Base-by-base conservation (phyloP, 345 rosid genomes). In the Citrus mangshanensis region DNA sequence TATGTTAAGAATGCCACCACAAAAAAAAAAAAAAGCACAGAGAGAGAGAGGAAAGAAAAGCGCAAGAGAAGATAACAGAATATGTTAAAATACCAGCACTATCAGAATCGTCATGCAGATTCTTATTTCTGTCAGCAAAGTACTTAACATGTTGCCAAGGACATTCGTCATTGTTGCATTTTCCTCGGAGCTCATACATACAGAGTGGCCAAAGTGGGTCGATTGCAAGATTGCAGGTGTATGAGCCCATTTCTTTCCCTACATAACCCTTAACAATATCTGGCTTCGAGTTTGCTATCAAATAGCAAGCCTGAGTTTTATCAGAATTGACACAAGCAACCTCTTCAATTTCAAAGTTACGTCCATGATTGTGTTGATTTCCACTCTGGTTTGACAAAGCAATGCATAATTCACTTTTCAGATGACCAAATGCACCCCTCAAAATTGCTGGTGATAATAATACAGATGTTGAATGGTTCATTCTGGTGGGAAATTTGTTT, bases 111-210 rank as follows among this genome's bases (percentile, higher is more conserved):
- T 74, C 77, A 72, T 78, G 84, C 75, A 28, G 83, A 82, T 51
- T 64, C 9, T 54, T 78, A 46, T 83, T 87, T 76, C 77, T 84
- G 64, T 72, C 79, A 74, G 90, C 82, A 71, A 84, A 82, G 77
- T 88, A 90, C 81, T 88, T 89, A 64, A 90, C 80, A 84, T 96
- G 99, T 87, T 96, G 99, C 97, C 93, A 94, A 63, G 94, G 92
- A 78, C 99, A 96, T 76, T 89, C 93, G 76, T 91, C 92, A 86
- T 94, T 91, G 81, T 94, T 96, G 90, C 99, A 96, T 83, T 91
- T 94, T 80, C 99, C 99, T 68, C 99, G 91, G 64, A 96, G 94
- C 82, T 96, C 99, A 37, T 87, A 96, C 89, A 90, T 83, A 87
- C 99, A 96, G 34, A 96, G 88, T 16, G 97, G 93, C 95, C 93